These are phyloP conservation scores for Thermoascus crustaceus DNA, from an alignment of 2,329 filamentous ascomycete genomes.

Conservation along the genomic window DNA sequence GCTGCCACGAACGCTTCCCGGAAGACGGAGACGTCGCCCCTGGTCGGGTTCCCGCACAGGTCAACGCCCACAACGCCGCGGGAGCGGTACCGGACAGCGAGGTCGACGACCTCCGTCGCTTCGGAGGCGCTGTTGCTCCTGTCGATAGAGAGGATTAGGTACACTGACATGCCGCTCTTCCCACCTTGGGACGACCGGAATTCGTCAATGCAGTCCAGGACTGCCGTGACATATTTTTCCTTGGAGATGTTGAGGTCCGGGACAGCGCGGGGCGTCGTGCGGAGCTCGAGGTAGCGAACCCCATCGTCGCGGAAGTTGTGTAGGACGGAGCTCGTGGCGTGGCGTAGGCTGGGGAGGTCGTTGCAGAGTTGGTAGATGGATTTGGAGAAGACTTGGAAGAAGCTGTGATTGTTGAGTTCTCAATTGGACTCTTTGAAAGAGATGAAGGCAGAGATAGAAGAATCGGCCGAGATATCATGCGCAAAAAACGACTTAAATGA, in stretches of 20 bases:
- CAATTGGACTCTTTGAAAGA: too few relatives aligned
- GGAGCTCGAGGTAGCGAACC: constrained; percentile 68
- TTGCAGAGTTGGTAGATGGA: constrained; percentile 72
- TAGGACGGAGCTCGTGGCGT: constrained; percentile 59
- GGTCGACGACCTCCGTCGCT: constrained; percentile 55
- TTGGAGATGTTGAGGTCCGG: constrained; percentile 48
- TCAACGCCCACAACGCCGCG: constrained; percentile 64
- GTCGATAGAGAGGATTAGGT: constrained; percentile 71
- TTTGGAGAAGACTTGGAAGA: constrained; percentile 69
- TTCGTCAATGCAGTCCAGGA: constrained; percentile 55
- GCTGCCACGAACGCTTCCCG: constrained; percentile 52
- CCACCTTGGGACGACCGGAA: too few relatives aligned
- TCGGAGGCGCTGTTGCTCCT: constrained; percentile 52
- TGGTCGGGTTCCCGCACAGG: constrained; percentile 66
- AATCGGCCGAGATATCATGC: too few relatives aligned
- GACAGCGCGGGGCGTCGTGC: constrained; percentile 66
- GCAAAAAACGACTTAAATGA: too few relatives aligned
- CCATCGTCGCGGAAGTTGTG: constrained; percentile 60
- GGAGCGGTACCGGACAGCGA: constrained; percentile 50
- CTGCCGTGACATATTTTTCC: constrained; percentile 54
- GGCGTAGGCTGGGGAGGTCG: constrained; percentile 50
- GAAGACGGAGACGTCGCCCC: constrained; percentile 54
- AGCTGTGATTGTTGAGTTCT: constrained; percentile 42
- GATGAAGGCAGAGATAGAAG: too few relatives aligned
- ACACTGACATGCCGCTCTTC: too few relatives aligned